These are phyloP conservation scores for Aspergillus candidus DNA, from an alignment of 2,329 filamentous ascomycete species.

Conservation along the genomic window DNA sequence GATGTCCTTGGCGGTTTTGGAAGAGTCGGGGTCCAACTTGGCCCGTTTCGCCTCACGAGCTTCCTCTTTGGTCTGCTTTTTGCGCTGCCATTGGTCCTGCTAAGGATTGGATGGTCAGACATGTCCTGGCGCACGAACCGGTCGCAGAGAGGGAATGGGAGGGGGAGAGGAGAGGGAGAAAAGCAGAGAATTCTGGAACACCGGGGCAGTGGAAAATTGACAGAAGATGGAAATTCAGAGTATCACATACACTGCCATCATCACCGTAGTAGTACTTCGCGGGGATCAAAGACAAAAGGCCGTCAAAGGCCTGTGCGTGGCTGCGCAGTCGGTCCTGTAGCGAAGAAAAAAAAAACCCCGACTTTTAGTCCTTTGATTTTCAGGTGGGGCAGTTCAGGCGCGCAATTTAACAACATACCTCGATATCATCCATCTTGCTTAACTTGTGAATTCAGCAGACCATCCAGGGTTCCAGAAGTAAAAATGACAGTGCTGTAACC, in stretches of 20 bases:
- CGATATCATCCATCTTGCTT: conserved; percentile 33
- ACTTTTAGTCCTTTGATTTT: conserved; percentile 9
- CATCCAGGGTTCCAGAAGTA: neutral
- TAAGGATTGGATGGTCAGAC: conserved; percentile 14
- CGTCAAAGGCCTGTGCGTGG: conserved; percentile 72
- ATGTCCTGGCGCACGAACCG: conserved; percentile 4
- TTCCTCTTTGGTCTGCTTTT: conserved; percentile 92
- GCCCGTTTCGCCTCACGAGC: conserved; percentile 74
- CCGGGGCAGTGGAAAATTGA: neutral
- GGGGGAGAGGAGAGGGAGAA: conserved; percentile 8
- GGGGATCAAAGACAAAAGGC: conserved; percentile 78
- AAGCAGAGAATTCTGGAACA: conserved; percentile 1
- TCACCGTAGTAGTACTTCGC: conserved; percentile 87
- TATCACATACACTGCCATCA: conserved; percentile 67
- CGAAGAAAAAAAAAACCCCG: conserved; percentile 19
- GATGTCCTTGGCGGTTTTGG: conserved; percentile 86
- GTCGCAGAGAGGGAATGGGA: conserved; percentile 11
- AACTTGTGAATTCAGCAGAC: conserved; percentile 3
- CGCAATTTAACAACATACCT: conserved; percentile 26
- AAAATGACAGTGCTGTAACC: conserved; percentile 7
- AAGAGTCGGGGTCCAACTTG: conserved; percentile 86
- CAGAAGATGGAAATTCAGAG: conserved; percentile 7
- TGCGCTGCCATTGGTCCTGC: conserved; percentile 88
- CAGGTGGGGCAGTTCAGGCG: conserved; percentile 10
- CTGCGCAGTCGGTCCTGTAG: conserved; percentile 44